Evolutionary conservation across 345 rosid genomes (phyloP), one percentile per base, ranked within the genome.

Genomic region (Aquilaria sinensis): DNA sequence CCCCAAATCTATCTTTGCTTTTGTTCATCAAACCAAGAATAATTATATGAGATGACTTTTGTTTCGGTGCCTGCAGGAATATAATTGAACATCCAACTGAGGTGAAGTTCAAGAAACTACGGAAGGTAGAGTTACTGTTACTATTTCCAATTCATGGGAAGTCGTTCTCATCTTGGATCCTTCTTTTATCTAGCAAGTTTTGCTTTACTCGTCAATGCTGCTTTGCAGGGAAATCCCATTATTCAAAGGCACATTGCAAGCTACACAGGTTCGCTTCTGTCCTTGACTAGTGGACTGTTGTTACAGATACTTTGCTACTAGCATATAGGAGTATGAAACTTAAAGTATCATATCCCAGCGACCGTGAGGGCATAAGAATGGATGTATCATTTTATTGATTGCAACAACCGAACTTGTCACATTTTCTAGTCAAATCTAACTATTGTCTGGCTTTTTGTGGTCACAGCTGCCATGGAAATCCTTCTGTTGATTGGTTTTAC

Each of bases 391-490:
- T 9, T 37, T 5, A 37, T 37, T 37, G 43, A 37, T 9, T 37
- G 43, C 43, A 3, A 37, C 8, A 37, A 37, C 8, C 8, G 43
- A 37, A 37, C 43, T 37, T 37, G 23, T 23, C 23, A 23, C 23
- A 23, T 23, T 23, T 23, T 23, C 23, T 23, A 37, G 8, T 37
- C 43, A 37, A 37, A 37, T 37, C 43, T 37, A 31, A 47, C 13
- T 48, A 37, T 62, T 10, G 23, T 58, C 10, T 10, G 31, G 55
- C 10, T n/a, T 10, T 32, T 53, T 72, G 37, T 62, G 61, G 32
- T 64, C 60, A 63, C 89, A 90, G 97, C 89, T 71, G 96, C 96
- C 43, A 72, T 87, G 80, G 96, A 90, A 64, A 84, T 94, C 57
- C 91, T 94, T 33, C 59, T 62, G 3, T 37, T 86, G 71, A 68